Conservation (phyloP, 345 rosid genomes). For the Euphorbia tirucalli region DNA sequence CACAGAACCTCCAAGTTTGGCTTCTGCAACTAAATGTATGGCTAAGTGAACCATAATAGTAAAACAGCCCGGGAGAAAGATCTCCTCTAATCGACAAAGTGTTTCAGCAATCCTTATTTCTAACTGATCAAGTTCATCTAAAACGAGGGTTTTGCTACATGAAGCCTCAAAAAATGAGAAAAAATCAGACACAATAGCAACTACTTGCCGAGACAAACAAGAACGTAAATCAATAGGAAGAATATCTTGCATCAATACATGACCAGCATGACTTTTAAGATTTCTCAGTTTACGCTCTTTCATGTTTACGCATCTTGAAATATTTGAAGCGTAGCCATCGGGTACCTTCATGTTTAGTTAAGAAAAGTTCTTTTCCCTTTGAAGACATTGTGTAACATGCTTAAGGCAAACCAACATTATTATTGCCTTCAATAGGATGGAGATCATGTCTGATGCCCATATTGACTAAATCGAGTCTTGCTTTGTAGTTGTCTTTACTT, state of each 20-base stretch:
- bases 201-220: background rate
- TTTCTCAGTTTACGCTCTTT: background rate
- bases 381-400: background rate
- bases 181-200: background rate
- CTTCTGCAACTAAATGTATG: no score
- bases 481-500: conserved; percentile 1
- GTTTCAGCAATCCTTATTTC: background rate
- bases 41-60: no score
- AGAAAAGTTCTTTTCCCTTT: background rate
- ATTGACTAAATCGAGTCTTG: background rate
- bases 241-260: no score
- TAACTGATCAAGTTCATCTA: background rate
- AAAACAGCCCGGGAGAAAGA: background rate
- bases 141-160: background rate
- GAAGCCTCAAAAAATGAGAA: background rate
- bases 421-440: background rate
- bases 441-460: background rate
- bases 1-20: no score
- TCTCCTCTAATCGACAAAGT: background rate
- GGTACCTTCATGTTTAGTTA: background rate
- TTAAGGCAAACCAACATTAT: background rate
- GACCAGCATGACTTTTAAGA: background rate
- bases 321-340: no score
- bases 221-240: no score
- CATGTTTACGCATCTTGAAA: background rate